Conservation (phyloP, 2,329 filamentous ascomycete genomes). For the Exophiala sp. region DNA sequence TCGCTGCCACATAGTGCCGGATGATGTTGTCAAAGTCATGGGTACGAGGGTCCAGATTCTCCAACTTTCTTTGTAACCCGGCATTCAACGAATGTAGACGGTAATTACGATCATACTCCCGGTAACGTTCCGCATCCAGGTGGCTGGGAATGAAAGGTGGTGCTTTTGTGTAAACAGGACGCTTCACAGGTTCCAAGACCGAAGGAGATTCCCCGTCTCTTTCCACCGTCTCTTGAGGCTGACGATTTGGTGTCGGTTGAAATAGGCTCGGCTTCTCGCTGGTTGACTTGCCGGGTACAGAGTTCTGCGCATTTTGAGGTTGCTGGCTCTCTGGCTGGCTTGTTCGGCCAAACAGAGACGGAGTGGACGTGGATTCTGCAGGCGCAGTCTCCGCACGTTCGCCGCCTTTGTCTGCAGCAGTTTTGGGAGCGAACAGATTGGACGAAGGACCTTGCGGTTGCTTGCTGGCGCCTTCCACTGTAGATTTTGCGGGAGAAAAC, state of each 20-base stretch:
- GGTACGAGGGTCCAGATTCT: conserved; percentile 31
- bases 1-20: conserved; percentile 36
- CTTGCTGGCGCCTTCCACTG: neutral
- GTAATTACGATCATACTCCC: conserved; percentile 28
- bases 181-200: conserved; percentile 8
- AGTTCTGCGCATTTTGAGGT: conserved; percentile 1
- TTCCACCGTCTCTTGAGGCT: conserved; percentile 1
- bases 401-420: neutral
- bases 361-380: conserved; percentile 4
- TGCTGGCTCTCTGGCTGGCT: conserved; percentile 2
- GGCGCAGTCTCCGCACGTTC: neutral
- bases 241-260: neutral
- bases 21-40: conserved; percentile 36
- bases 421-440: conserved; percentile 1
- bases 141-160: conserved; percentile 22
- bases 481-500: conserved; percentile 13
- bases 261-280: conserved; percentile 8
- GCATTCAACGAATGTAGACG: conserved; percentile 35
- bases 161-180: conserved; percentile 26
- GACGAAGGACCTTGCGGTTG: neutral
- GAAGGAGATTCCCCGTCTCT: neutral
- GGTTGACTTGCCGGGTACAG: neutral
- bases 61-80: conserved; percentile 34
- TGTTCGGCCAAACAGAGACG: neutral
- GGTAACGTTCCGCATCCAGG: conserved; percentile 24